phyloP scores from a whole-genome alignment of 768 basidiomycete genomes.

The Leccinum rimulosum region DNA sequence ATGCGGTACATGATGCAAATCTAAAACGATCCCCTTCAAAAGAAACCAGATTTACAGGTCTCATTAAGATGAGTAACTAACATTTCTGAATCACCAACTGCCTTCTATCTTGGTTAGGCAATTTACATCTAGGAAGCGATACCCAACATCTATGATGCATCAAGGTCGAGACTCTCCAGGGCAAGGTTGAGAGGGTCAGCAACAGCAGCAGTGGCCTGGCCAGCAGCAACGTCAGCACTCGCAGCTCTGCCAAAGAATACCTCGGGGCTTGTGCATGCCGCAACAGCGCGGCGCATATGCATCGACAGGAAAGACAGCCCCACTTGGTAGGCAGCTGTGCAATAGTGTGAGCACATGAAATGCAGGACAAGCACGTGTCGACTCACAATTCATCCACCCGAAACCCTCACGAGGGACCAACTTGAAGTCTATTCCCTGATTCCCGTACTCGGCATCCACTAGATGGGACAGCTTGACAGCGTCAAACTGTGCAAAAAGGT shows the following conservation, averaged over 20 bases:
- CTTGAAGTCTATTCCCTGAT: conserved; percentile 96
- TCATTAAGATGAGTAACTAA: conserved; percentile 7
- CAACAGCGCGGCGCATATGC: conserved; percentile 93
- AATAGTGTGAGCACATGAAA: conserved; percentile 5
- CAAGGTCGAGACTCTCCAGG: conserved; percentile 50
- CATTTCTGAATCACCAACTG: neutral
- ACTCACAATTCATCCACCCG: conserved; percentile 95
- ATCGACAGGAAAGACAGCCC: conserved; percentile 92
- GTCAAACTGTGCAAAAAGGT: conserved; percentile 62
- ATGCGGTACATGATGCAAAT: conserved; percentile 6
- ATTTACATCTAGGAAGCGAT: neutral
- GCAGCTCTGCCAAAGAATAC: conserved; percentile 69
- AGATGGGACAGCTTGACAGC: conserved; percentile 94
- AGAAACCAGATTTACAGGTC: neutral
- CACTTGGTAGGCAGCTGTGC: conserved; percentile 88
- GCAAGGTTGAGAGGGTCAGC: conserved; percentile 62
- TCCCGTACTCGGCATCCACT: conserved; percentile 96
- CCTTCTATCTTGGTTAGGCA: conserved; percentile 5
- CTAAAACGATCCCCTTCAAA: neutral
- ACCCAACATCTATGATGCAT: conserved; percentile 18
- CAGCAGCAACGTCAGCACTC: conserved; percentile 34
- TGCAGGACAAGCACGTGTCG: neutral
- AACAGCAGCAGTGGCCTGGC: conserved; percentile 35
- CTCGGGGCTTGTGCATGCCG: conserved; percentile 91
- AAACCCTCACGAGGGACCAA: conserved; percentile 97